These are phyloP conservation scores for Metarhizium anisopliae DNA, from an alignment of 2,329 filamentous ascomycete species.

Conservation along the genomic window DNA sequence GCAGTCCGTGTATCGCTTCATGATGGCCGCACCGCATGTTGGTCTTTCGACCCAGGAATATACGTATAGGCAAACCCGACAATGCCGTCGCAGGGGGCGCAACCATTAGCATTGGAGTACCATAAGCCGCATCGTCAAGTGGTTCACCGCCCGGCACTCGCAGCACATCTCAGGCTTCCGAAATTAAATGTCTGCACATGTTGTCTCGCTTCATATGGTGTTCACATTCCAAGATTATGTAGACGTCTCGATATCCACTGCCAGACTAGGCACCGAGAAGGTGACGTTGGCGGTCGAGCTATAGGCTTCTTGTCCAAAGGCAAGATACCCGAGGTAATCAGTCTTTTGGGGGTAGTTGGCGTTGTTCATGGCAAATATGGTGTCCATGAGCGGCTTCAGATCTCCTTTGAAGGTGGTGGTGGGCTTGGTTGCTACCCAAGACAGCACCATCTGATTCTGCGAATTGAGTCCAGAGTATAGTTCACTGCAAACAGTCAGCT, in stretches of 20 bases:
- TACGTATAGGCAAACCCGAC: background rate
- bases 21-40: background rate
- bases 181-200: background rate
- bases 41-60: background rate
- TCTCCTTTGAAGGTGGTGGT: slow-evolving; percentile 36
- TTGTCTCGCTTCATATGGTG: background rate
- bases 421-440: slow-evolving; percentile 33
- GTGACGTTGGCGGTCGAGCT: slow-evolving; percentile 34
- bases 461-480: slow-evolving; percentile 34
- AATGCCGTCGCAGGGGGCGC: background rate
- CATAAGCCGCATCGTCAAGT: background rate
- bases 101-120: background rate
- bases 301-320: slow-evolving; percentile 43
- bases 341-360: slow-evolving; percentile 25
- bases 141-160: background rate
- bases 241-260: slow-evolving; percentile 4
- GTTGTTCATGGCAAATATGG: slow-evolving; percentile 25
- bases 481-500: slow-evolving; percentile 16
- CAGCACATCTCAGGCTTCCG: background rate
- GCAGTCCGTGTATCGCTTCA: slow-evolving; percentile 1
- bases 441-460: slow-evolving; percentile 35
- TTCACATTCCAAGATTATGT: background rate
- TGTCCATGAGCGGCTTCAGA: slow-evolving; percentile 33
- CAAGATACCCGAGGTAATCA: slow-evolving; percentile 43
- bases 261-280: slow-evolving; percentile 20